These are phyloP conservation scores for Colletotrichum camelliae DNA, from an alignment of 2,329 filamentous ascomycete genomes.

Conservation along the genomic window DNA sequence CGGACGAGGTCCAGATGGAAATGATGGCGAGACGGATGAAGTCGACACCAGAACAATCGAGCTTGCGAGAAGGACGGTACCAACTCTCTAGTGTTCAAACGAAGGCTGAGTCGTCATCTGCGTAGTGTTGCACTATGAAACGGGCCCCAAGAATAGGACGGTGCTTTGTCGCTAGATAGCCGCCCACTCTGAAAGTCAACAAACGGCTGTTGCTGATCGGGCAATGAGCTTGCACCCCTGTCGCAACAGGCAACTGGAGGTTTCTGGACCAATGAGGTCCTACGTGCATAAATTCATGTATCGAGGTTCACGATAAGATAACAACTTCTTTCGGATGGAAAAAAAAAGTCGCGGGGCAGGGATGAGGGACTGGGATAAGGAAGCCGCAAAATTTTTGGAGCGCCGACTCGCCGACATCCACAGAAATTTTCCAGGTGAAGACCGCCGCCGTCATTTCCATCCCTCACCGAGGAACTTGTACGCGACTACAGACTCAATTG, in stretches of 20 bases:
- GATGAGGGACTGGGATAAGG: background rate
- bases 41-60: background rate
- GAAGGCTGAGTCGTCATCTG: background rate
- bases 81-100: background rate
- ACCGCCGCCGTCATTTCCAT: background rate
- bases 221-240: slow-evolving; percentile 21
- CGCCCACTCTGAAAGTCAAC: slow-evolving; percentile 20
- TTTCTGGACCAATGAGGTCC: background rate
- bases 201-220: slow-evolving; percentile 19
- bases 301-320: slow-evolving; percentile 4
- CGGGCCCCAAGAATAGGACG: background rate
- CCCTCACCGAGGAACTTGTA: slow-evolving; percentile 6
- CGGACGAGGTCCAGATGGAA: background rate
- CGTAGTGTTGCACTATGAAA: background rate
- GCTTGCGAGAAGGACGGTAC: background rate
- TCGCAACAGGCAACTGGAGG: background rate
- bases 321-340: background rate
- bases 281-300: slow-evolving; percentile 7
- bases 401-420: slow-evolving; percentile 1
- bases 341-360: slow-evolving; percentile 15
- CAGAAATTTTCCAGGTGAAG: slow-evolving; percentile 23
- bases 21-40: background rate
- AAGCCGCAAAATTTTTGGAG: slow-evolving; percentile 11
- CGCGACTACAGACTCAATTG: background rate
- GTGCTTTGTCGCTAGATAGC: background rate